Conservation (phyloP, 1,284 basidiomycete genomes). For the Mycena citricolor region DNA sequence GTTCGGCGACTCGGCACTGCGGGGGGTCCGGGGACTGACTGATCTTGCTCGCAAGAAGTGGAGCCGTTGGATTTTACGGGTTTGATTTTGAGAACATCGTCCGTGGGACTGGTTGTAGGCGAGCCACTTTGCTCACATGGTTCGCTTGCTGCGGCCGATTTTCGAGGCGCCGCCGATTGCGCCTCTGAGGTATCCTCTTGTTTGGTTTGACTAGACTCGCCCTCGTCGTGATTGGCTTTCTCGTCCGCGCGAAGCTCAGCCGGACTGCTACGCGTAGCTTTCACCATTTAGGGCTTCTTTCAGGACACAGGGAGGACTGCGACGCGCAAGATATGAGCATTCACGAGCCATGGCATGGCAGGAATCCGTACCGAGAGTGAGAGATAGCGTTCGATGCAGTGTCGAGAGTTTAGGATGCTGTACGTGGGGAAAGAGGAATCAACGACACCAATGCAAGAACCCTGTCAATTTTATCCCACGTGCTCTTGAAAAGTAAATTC, state of each 20-base stretch:
- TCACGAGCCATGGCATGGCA: no score
- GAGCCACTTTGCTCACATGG: background rate
- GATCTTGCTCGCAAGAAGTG: no score
- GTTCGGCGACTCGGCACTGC: background rate
- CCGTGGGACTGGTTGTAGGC: conserved; percentile 2
- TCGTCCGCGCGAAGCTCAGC: conserved; percentile 1
- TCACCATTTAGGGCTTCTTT: conserved; percentile 13
- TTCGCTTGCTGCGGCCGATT: background rate
- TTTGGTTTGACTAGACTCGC: background rate
- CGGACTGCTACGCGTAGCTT: conserved; percentile 7
- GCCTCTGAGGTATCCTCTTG: conserved; percentile 5
- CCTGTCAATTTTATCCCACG: no score
- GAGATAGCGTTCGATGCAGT: no score
- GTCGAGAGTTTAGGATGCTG: no score
- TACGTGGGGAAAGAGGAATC: no score
- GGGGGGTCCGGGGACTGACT: background rate
- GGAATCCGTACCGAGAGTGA: no score
- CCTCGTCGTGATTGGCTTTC: conserved; percentile 12
- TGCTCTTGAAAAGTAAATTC: no score
- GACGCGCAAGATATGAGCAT: no score
- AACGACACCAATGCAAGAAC: no score
- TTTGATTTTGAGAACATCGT: conserved; percentile 10
- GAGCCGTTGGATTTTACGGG: no score
- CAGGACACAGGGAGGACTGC: no score
- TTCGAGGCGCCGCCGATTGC: background rate